Percentiles rank a stretch among this genome's conserved stretches.
Evolutionary conservation across 129 eudicot species (phyloP).

Genomic region (Oenanthe sinensis): DNA sequence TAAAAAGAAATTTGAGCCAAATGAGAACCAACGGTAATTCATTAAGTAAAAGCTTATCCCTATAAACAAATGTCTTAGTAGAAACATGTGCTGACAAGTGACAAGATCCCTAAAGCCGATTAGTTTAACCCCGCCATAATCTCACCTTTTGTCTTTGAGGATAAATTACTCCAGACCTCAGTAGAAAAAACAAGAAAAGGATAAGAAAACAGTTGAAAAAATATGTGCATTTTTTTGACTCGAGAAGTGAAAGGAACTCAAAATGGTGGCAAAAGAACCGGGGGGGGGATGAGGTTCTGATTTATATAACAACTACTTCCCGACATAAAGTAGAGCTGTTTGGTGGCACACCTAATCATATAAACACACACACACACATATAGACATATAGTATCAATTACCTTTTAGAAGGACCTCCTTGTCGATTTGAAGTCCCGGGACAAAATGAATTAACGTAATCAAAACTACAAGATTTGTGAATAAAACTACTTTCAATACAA

Average conservation of each 20-base stretch:
- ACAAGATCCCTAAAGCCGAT: neutral
- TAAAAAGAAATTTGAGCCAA: neutral
- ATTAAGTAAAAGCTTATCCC: neutral
- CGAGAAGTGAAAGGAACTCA: neutral
- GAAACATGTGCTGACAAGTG: neutral
- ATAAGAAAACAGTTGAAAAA: neutral
- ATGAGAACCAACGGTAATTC: neutral
- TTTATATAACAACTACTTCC: neutral
- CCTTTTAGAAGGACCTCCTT: constrained; percentile 53
- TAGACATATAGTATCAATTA: neutral
- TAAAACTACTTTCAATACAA: neutral
- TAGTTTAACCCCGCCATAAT: neutral
- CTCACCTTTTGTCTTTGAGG: neutral
- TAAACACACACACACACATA: neutral
- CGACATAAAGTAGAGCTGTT: neutral
- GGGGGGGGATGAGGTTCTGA: neutral
- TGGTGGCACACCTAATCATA: neutral
- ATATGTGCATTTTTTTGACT: neutral
- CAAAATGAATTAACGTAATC: constrained; percentile 70
- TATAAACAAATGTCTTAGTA: neutral
- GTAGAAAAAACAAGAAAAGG: neutral
- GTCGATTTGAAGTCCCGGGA: constrained; percentile 45
- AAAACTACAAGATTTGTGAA: constrained; percentile 32
- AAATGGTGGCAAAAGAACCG: neutral
- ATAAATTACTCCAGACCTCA: neutral